A percentile compares a stretch with the other conserved stretches of the same genome.
Evolutionary conservation across 208 protist genomes (phyloP).

Genomic region (Angomonas ambiguus): DNA sequence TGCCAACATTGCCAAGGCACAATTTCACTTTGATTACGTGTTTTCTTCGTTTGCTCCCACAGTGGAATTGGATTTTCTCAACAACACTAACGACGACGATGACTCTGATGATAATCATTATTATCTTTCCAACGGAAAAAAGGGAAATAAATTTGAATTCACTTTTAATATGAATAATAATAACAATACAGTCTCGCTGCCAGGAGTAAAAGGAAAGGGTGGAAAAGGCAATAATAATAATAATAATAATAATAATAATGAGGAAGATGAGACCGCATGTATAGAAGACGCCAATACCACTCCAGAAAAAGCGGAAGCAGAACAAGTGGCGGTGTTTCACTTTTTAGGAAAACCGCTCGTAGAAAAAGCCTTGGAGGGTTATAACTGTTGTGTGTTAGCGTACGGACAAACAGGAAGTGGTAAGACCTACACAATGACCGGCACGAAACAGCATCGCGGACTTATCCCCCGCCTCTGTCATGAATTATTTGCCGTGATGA

Average conservation of each 20-base stretch:
- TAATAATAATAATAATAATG: conserved; percentile 8
- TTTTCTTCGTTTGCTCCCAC: conserved; percentile 53
- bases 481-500: conserved; percentile 43
- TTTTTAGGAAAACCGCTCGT: conserved; percentile 41
- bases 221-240: background rate
- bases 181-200: no score
- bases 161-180: background rate
- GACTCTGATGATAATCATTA: conserved; percentile 4
- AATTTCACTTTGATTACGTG: conserved; percentile 62
- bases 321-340: conserved; percentile 50
- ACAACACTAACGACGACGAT: background rate
- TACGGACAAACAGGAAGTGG: conserved; percentile 90
- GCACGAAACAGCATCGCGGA: conserved; percentile 55
- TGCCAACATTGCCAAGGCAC: background rate
- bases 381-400: conserved; percentile 86
- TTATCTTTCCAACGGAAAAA: background rate
- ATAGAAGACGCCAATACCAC: conserved; percentile 17
- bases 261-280: conserved; percentile 5
- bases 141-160: background rate
- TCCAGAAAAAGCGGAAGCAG: conserved; percentile 30
- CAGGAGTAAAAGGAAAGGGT: no score
- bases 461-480: conserved; percentile 68
- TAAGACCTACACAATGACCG: conserved; percentile 94
- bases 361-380: conserved; percentile 42
- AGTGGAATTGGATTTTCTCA: conserved; percentile 21